Percentiles rank a stretch among this genome's conserved stretches.
phyloP scores from a whole-genome alignment of 768 basidiomycete genomes.

The Phanerochaete carnosa region DNA sequence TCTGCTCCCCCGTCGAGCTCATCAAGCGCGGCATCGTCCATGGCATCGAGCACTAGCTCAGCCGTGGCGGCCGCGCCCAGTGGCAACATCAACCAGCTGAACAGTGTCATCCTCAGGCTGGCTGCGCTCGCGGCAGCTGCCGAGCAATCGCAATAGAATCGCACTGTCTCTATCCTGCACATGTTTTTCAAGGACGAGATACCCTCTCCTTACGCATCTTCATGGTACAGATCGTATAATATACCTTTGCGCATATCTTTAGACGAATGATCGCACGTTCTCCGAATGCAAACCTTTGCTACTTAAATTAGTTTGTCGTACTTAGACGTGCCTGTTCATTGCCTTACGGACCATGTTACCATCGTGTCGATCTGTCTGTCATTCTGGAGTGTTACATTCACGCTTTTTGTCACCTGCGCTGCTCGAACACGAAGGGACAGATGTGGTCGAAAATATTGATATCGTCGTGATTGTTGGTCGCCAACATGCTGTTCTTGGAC shows the following conservation, averaged over 20 bases:
- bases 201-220: neutral
- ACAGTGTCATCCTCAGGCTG: constrained; percentile 2
- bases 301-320: too few species aligned
- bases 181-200: neutral
- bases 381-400: too few species aligned
- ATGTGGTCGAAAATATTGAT: neutral
- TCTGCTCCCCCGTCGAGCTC: neutral
- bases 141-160: constrained; percentile 1
- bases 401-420: too few species aligned
- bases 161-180: neutral
- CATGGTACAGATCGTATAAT: neutral
- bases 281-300: neutral
- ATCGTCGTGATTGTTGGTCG: neutral
- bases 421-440: neutral
- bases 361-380: too few species aligned
- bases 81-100: neutral
- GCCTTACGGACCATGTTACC: too few species aligned
- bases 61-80: constrained; percentile 2
- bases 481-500: neutral
- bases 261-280: neutral
- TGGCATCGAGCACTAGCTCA: neutral
- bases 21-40: neutral
- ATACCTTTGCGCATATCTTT: neutral
- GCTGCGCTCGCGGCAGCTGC: neutral
- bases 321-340: too few species aligned